Percentiles rank a stretch among this genome's conserved stretches.
Conservation (phyloP, 2,329 filamentous ascomycete species). For the Thielaviopsis musarum region DNA sequence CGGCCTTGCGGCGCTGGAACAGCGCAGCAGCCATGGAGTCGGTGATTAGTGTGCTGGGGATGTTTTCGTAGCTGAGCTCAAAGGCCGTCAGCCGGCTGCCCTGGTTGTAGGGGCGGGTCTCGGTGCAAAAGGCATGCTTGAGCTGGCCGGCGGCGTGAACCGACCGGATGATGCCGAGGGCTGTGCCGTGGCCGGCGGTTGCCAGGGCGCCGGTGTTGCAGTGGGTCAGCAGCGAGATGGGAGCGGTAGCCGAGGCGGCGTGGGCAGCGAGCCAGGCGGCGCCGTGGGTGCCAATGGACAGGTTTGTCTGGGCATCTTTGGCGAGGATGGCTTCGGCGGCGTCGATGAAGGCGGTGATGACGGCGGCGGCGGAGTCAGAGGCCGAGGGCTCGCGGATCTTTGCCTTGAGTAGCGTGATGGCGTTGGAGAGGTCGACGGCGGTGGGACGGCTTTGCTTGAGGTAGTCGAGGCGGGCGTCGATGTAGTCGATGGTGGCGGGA, state of each 20-base stretch:
- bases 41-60: conserved; percentile 81
- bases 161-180: conserved; percentile 81
- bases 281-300: conserved; percentile 67
- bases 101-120: conserved; percentile 96
- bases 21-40: conserved; percentile 93
- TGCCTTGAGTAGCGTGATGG: conserved; percentile 61
- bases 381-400: conserved; percentile 36
- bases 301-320: conserved; percentile 76
- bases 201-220: conserved; percentile 97
- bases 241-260: conserved; percentile 26
- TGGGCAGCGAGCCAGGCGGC: conserved; percentile 65
- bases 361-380: conserved; percentile 26
- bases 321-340: conserved; percentile 76
- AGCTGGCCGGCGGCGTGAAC: conserved; percentile 50
- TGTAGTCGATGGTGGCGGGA: conserved; percentile 49
- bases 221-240: conserved; percentile 78
- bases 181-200: conserved; percentile 94
- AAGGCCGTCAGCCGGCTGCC: conserved; percentile 88
- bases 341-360: conserved; percentile 55
- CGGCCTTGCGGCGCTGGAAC: conserved; percentile 44
- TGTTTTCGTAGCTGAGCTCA: conserved; percentile 84
- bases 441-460: conserved; percentile 81
- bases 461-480: conserved; percentile 65
- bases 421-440: conserved; percentile 86
- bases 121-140: conserved; percentile 82